Base-by-base conservation (phyloP, 1,139 yeast species). In the Debaryomyces udenii region DNA sequence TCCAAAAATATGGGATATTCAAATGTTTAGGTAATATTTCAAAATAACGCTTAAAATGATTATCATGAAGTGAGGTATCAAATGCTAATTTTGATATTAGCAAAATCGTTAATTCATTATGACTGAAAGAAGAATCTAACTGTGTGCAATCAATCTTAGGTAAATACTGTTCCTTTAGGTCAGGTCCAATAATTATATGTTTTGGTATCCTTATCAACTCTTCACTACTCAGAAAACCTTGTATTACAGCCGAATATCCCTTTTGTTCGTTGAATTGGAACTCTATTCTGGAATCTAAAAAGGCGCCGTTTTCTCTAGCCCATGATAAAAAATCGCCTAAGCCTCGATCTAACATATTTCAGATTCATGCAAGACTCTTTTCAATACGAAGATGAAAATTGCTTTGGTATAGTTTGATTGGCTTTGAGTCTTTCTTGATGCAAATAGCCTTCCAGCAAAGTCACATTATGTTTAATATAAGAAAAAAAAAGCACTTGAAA, bases 1-100 rank as follows among this genome's bases (percentile, higher is more conserved):
- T 37, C 47, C 47, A 43, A 26, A 38, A 41, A 24, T 29, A 44
- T 3, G 47, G 45, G 13, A 27, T 14, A 26, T 31, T 32, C 15
- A 37, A 37, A 28, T 36, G 17, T 15, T 39, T 34, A 16, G 47
- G 43, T 22, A 44, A 31, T 7, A 44, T 38, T 24, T 41, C 38
- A 5, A 41, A 35, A 37, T 41, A 44, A 10, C 38, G 43, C 15
- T 31, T 20, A 20, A 41, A 44, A 11, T 17, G 18, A 11, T 36
- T 20, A 6, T 35, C 32, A 10, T 17, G 10, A 15, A 27, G 27
- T 11, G 30, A 26, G 3, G 14, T 14, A 36, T 39, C 47, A 31
- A 39, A 44, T 17, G 27, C 33, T 10, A 44, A 31, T 27, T 34
- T 44, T 15, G 47, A 41, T 20, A 44, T 41, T 14, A 39, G 16